phyloP scores from a whole-genome alignment of 2,329 filamentous ascomycete genomes.

The Canariomyces notabilis region DNA sequence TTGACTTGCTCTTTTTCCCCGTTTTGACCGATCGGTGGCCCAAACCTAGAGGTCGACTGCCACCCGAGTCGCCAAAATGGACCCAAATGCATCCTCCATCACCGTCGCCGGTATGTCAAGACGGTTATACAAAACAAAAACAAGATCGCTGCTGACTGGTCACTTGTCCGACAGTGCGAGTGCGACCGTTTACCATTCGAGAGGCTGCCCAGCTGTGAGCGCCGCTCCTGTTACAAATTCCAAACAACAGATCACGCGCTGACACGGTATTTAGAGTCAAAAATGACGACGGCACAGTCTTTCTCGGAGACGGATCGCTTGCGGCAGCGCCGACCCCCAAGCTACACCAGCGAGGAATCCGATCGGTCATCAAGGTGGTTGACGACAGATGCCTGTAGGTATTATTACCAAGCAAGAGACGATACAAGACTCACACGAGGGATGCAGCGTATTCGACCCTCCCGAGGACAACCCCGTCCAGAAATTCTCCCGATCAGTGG shows the following conservation, averaged over 20 bases:
- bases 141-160: conserved; percentile 22
- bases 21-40: conserved; percentile 1
- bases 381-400: conserved; percentile 93
- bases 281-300: conserved; percentile 79
- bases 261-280: conserved; percentile 43
- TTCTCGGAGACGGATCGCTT: conserved; percentile 93
- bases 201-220: conserved; percentile 85
- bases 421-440: conserved; percentile 1
- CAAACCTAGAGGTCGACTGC: conserved; percentile 7
- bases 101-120: conserved; percentile 50
- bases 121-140: background rate
- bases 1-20: conserved; percentile 3
- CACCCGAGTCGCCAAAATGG: conserved; percentile 22
- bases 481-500: conserved; percentile 75
- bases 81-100: conserved; percentile 53
- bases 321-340: conserved; percentile 83
- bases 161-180: conserved; percentile 48
- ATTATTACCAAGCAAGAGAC: background rate
- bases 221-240: background rate
- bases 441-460: conserved; percentile 84
- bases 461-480: conserved; percentile 92
- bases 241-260: background rate
- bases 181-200: conserved; percentile 73
- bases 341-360: conserved; percentile 77
- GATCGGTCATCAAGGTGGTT: conserved; percentile 90